Evolutionary conservation across 441 rosid genomes (phyloP), one percentile per base, ranked within the genome.

Genomic region (Biscutella laevigata): DNA sequence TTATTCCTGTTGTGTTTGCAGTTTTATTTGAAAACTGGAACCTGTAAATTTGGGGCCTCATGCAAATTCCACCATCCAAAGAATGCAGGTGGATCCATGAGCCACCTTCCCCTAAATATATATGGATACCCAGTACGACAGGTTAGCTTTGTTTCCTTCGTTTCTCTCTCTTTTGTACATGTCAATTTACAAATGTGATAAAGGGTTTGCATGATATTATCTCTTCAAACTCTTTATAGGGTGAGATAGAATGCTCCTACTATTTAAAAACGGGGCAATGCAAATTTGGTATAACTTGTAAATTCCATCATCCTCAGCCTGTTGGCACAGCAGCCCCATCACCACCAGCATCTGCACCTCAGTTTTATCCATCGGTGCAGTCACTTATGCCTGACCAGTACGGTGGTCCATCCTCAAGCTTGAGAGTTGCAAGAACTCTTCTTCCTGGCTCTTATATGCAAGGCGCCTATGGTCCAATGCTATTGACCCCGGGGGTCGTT

Each of bases 231-330:
- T 53, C 39, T 48, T 33, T 52, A 33, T 82, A 90, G 98, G 92
- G 90, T 66, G 95, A 83, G 68, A 75, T 62, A 32, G 98, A 90
- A 63, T 90, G 98, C 89, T 79, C 94, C 87, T 81, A 87, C 79
- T 90, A 82, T 83, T 78, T 90, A 82, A 81, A 84, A 78, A 84
- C 86, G 81, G 96, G 98, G 81, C 96, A 83, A 62, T 90, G 98
- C 95, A 90, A 90, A 72, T 90, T 90, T 71, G 86, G 88, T 64
- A 49, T 66, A 44, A 84, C 92, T 52, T 90, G 98, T 87, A 87
- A 87, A 81, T 90, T 84, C 71, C 91, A 90, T 74, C 98, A 90
- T 80, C 95, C 96, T 75, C 92, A 78, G 63, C 86, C 80, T 59
- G 83, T 83, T 80, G 83, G 77, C 59, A 55, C 83, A 4, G 51